Evolutionary conservation across 257 asterid genomes (phyloP).

Genomic region (Forsythia suspensa): DNA sequence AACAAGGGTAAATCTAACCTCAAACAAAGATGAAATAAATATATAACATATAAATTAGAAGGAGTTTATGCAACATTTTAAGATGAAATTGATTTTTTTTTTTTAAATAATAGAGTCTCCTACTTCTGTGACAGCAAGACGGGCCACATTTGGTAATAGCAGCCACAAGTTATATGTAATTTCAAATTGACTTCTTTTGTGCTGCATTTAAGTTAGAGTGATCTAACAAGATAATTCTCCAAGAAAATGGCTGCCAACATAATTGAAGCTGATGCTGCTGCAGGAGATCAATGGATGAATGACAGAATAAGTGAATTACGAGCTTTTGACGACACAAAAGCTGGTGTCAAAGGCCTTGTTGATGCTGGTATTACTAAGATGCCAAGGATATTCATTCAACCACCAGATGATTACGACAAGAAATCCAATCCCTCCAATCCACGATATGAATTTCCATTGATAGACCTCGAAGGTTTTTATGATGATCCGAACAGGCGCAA

Average conservation of each 20-base stretch:
- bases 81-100: too few relatives aligned
- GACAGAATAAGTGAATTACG: neutral
- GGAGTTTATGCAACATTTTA: too few relatives aligned
- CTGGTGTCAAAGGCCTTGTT: constrained; percentile 36
- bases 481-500: constrained; percentile 19
- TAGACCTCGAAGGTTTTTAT: constrained; percentile 29
- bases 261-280: neutral
- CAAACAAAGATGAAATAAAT: too few relatives aligned
- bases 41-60: too few relatives aligned
- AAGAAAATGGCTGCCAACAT: neutral
- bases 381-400: constrained; percentile 35
- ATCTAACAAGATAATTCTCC: neutral
- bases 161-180: neutral
- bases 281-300: neutral
- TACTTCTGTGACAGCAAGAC: neutral
- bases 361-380: constrained; percentile 21
- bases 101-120: too few relatives aligned
- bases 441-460: constrained; percentile 28
- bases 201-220: neutral
- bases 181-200: too few relatives aligned
- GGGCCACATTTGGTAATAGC: neutral
- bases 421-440: neutral
- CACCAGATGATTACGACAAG: constrained; percentile 1
- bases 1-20: too few relatives aligned
- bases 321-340: neutral